Conservation (phyloP, 148 eudicot species). For the Heliamphora exappendiculata region DNA sequence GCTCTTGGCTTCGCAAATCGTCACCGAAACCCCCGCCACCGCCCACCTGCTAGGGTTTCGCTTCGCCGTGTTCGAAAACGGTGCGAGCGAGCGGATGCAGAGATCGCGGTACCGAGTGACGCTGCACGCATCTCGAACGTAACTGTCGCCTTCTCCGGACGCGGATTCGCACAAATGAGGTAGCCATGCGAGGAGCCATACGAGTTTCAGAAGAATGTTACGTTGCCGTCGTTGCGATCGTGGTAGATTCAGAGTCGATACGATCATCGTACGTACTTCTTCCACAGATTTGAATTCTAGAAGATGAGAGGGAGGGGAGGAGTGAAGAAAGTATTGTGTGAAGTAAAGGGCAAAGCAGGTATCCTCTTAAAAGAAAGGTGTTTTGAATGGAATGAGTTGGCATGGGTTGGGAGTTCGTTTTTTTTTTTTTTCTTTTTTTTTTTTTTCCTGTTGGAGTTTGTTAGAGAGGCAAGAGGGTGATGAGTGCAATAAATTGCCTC, state of each 20-base stretch:
- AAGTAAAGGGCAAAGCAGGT: neutral
- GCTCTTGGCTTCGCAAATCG: constrained; percentile 41
- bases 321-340: neutral
- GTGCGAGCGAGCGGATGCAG: constrained; percentile 47
- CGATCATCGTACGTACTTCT: too few species aligned
- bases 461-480: constrained; percentile 29
- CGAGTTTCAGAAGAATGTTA: neutral
- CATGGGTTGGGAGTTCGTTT: neutral
- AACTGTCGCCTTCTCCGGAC: constrained; percentile 14
- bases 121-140: constrained; percentile 54
- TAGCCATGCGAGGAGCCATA: constrained; percentile 1
- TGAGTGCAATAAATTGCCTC: constrained; percentile 47
- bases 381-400: constrained; percentile 6
- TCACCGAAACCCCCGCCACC: constrained; percentile 60
- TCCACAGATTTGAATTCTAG: neutral
- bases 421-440: too few species aligned
- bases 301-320: neutral
- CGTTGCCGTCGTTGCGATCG: constrained; percentile 1
- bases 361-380: neutral
- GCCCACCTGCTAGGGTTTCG: constrained; percentile 55
- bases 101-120: constrained; percentile 49
- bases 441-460: neutral
- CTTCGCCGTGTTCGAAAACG: constrained; percentile 48
- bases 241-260: too few species aligned
- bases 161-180: neutral